Conservation (phyloP, 2,329 filamentous ascomycete species). For the Penicillium psychrosexuale region DNA sequence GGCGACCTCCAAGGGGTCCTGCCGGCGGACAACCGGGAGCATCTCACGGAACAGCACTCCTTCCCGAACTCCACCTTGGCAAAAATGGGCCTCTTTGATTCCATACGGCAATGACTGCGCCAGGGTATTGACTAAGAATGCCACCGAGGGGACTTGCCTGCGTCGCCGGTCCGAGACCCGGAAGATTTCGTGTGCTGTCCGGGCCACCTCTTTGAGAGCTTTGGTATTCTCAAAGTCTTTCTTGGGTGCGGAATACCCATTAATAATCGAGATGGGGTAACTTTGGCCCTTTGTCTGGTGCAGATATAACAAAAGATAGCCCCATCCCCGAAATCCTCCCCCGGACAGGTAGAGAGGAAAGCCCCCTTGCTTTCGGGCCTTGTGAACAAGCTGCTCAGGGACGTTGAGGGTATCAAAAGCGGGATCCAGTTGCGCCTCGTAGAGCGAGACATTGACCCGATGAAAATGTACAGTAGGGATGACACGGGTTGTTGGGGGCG, state of each 20-base stretch:
- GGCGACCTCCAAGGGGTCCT: conserved; percentile 63
- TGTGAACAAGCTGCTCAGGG: conserved; percentile 51
- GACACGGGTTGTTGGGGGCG: conserved; percentile 67
- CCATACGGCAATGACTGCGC: conserved; percentile 61
- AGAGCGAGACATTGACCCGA: conserved; percentile 76
- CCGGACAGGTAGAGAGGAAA: conserved; percentile 79
- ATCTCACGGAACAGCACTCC: conserved; percentile 71
- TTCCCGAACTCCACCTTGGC: conserved; percentile 80
- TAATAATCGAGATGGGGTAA: conserved; percentile 78
- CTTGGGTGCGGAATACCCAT: conserved; percentile 63
- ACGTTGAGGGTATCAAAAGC: conserved; percentile 60
- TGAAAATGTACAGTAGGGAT: conserved; percentile 73
- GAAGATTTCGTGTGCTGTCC: conserved; percentile 47
- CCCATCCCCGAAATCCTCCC: conserved; percentile 84
- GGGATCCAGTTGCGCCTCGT: conserved; percentile 62
- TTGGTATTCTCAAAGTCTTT: conserved; percentile 31
- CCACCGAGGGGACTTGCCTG: conserved; percentile 77
- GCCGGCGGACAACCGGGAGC: conserved; percentile 55
- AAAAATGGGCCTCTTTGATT: conserved; percentile 73
- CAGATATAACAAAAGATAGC: conserved; percentile 76
- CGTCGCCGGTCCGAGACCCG: conserved; percentile 76
- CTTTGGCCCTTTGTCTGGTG: conserved; percentile 61
- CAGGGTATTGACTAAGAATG: conserved; percentile 70
- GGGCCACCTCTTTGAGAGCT: conserved; percentile 26
- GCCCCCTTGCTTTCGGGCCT: conserved; percentile 46